Conservation (phyloP, 495 filamentous ascomycete species). For the Podospora fimiseda region DNA sequence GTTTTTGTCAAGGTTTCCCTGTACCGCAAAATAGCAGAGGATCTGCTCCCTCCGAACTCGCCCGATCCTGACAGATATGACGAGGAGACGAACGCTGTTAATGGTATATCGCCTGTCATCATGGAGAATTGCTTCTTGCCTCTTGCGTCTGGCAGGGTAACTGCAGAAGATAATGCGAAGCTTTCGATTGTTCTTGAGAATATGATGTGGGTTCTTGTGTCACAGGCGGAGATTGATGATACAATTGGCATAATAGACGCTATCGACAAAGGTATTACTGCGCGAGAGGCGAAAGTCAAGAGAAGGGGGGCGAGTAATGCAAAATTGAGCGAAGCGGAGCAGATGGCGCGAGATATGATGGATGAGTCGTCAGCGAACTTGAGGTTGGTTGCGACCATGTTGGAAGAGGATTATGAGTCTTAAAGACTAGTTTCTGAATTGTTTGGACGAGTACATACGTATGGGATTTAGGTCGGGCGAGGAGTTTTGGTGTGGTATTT, state of each 20-base stretch:
- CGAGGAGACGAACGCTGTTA: slow-evolving; percentile 27
- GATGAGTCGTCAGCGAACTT: slow-evolving; percentile 37
- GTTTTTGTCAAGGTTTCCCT: slow-evolving; percentile 52
- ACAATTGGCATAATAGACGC: slow-evolving; percentile 44
- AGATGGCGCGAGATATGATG: slow-evolving; percentile 27
- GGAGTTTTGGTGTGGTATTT: background rate
- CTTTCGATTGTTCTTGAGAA: slow-evolving; percentile 70
- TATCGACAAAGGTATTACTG: slow-evolving; percentile 57
- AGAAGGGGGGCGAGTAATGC: slow-evolving; percentile 7
- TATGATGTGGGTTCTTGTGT: slow-evolving; percentile 55
- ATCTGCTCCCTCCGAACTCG: slow-evolving; percentile 50
- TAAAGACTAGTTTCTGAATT: too few relatives aligned
- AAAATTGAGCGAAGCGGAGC: slow-evolving; percentile 24
- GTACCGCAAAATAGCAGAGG: slow-evolving; percentile 56
- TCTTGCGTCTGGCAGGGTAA: slow-evolving; percentile 57
- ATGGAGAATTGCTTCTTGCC: slow-evolving; percentile 67
- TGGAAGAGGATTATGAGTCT: slow-evolving; percentile 24
- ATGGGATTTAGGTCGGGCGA: too few relatives aligned
- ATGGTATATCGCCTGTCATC: slow-evolving; percentile 49
- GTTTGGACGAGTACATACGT: too few relatives aligned
- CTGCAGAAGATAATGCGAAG: slow-evolving; percentile 69
- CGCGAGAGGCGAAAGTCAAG: slow-evolving; percentile 48
- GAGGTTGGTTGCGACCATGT: slow-evolving; percentile 25
- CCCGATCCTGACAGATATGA: slow-evolving; percentile 43
- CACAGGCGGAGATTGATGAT: slow-evolving; percentile 34